Percentiles rank a stretch among this genome's conserved stretches.
phyloP scores from a whole-genome alignment of 1,139 yeast species.

The Debaryomyces subglobosus region DNA sequence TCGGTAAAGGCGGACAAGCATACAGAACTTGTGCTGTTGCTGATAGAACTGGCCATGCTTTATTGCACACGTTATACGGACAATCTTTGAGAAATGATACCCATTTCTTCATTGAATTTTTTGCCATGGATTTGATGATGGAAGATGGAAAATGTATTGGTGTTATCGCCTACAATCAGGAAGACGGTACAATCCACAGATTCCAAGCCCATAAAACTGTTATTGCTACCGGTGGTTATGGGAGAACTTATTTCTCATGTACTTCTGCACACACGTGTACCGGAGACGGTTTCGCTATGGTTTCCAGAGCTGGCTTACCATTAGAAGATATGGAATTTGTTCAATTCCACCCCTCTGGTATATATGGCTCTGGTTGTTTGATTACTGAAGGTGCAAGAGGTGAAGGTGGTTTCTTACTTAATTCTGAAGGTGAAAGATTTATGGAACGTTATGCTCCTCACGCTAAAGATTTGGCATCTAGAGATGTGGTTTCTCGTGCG shows the following conservation, averaged over 20 bases:
- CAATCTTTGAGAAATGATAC: constrained; percentile 97
- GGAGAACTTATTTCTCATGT: constrained; percentile 98
- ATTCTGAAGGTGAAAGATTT: constrained; percentile 98
- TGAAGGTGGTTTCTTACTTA: constrained; percentile 97
- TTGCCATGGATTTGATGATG: constrained; percentile 93
- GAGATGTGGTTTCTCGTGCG: constrained; percentile 98
- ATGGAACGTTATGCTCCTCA: constrained; percentile 99
- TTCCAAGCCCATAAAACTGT: constrained; percentile 96
- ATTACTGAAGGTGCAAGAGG: constrained; percentile 99
- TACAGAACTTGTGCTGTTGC: constrained; percentile 99
- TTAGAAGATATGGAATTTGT: constrained; percentile 96
- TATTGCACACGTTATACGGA: constrained; percentile 94
- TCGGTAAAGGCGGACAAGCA: constrained; percentile 98
- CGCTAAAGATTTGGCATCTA: constrained; percentile 96
- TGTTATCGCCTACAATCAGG: constrained; percentile 96
- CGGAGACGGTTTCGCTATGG: constrained; percentile 99
- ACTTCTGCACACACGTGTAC: constrained; percentile 99
- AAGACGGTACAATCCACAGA: constrained; percentile 97
- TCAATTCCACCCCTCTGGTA: constrained; percentile 99
- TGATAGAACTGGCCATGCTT: constrained; percentile 98
- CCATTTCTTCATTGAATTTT: constrained; percentile 96
- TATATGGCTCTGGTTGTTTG: constrained; percentile 97
- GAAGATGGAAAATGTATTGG: constrained; percentile 97
- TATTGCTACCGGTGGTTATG: constrained; percentile 98
- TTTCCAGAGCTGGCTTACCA: constrained; percentile 96